Evolutionary conservation across 352 stramenopile genomes (phyloP).

Genomic region (Pythium rhizo-oryzae): DNA sequence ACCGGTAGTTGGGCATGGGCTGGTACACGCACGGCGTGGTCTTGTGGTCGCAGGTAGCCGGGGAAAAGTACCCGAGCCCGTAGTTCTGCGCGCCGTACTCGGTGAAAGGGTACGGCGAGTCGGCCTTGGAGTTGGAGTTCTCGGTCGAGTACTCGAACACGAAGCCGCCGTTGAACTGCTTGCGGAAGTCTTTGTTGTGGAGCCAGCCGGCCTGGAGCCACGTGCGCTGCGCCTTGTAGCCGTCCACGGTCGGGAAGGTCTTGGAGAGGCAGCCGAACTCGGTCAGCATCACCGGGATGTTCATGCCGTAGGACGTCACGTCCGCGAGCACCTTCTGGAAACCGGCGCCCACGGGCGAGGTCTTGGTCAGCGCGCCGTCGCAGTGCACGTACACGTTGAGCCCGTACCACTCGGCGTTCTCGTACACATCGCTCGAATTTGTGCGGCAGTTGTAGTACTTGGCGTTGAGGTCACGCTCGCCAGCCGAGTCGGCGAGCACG

Average conservation of each 20-base stretch:
- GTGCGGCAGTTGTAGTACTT: conserved; percentile 90
- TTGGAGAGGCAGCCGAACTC: conserved; percentile 80
- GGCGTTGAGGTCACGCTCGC: conserved; percentile 60
- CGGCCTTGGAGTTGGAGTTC: conserved; percentile 56
- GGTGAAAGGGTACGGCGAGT: conserved; percentile 73
- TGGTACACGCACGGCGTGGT: conserved; percentile 61
- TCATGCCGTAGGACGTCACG: conserved; percentile 58
- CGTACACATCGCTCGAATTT: conserved; percentile 61
- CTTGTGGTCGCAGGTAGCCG: conserved; percentile 66
- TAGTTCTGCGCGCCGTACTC: conserved; percentile 81
- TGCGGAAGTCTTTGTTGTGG: conserved; percentile 46
- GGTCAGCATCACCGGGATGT: conserved; percentile 77
- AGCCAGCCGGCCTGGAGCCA: conserved; percentile 68
- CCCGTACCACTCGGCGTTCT: conserved; percentile 86
- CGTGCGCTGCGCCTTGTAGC: conserved; percentile 68
- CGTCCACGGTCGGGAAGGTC: conserved; percentile 50
- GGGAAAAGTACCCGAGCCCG: conserved; percentile 84
- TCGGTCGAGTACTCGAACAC: conserved; percentile 88
- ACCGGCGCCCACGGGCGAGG: conserved; percentile 35
- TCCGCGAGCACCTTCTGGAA: conserved; percentile 59
- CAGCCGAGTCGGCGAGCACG: conserved; percentile 57
- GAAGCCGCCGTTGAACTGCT: conserved; percentile 74
- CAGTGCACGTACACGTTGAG: conserved; percentile 87
- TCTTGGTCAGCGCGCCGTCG: conserved; percentile 35
- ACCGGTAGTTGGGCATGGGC: conserved; percentile 79